These are phyloP conservation scores for Ophiostoma piceae DNA, from an alignment of 2,329 filamentous ascomycete species.

Conservation along the genomic window DNA sequence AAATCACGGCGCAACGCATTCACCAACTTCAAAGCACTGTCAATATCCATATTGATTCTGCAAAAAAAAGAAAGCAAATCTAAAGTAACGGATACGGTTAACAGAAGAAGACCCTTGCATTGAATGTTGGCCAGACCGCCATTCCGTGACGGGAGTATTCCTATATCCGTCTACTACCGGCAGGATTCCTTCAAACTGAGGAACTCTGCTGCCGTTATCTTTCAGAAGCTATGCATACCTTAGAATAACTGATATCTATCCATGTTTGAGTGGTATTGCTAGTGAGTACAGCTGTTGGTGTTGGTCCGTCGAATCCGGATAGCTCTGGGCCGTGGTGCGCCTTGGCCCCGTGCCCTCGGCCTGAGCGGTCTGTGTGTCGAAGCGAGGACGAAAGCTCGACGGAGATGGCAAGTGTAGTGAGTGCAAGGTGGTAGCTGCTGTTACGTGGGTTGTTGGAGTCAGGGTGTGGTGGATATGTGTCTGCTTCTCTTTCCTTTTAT, in stretches of 20 bases:
- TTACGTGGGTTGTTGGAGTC: not conserved
- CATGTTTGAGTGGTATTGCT: not conserved
- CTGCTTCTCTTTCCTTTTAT: not conserved
- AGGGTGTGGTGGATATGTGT: not conserved
- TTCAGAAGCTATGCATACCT: not conserved
- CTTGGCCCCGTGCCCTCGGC: conserved; percentile 4
- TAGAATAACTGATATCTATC: not conserved
- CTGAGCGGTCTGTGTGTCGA: conserved; percentile 4
- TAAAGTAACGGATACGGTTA: too few relatives aligned
- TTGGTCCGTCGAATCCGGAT: conserved; percentile 4
- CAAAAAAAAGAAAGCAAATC: too few relatives aligned
- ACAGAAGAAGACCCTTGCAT: too few relatives aligned
- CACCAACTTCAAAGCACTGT: too few relatives aligned
- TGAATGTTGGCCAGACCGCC: not conserved
- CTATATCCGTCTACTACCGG: not conserved
- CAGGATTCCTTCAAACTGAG: not conserved
- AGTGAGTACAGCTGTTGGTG: not conserved
- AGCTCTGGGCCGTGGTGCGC: not conserved
- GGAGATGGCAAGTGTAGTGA: not conserved
- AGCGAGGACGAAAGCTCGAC: not conserved
- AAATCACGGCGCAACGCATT: not conserved
- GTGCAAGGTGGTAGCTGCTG: not conserved
- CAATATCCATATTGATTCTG: too few relatives aligned
- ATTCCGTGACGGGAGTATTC: not conserved
- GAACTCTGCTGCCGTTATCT: not conserved